Conservation (phyloP, 2,329 filamentous ascomycete genomes). For the Ambrosiella cleistominuta region DNA sequence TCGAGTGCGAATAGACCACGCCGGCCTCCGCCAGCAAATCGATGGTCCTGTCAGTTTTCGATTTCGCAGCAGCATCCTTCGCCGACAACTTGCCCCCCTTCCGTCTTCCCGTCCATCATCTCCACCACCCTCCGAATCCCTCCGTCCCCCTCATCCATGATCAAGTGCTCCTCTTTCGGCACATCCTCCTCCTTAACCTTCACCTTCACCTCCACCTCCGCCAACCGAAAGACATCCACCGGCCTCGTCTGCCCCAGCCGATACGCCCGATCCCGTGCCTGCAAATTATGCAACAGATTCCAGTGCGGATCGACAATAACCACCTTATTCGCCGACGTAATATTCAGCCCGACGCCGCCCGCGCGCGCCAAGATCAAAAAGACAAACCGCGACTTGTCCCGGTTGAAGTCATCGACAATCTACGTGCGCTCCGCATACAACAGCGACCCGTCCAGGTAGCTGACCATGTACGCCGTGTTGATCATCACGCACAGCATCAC, state of each 20-base stretch:
- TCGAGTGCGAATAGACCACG: constrained; percentile 91
- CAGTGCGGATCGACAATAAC: constrained; percentile 95
- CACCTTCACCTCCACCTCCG: constrained; percentile 68
- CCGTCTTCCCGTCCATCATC: neutral
- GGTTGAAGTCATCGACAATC: constrained; percentile 80
- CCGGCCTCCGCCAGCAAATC: constrained; percentile 78
- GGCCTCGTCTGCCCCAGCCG: constrained; percentile 84
- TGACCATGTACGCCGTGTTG: constrained; percentile 76
- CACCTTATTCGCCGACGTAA: constrained; percentile 94
- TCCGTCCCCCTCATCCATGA: constrained; percentile 41
- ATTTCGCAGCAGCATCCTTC: constrained; percentile 24
- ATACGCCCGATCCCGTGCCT: constrained; percentile 92
- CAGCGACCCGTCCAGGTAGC: constrained; percentile 76
- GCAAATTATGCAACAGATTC: constrained; percentile 89
- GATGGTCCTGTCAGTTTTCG: constrained; percentile 51
- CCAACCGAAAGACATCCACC: constrained; percentile 85
- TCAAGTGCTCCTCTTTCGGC: constrained; percentile 35
- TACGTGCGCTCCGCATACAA: constrained; percentile 66
- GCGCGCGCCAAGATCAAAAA: constrained; percentile 91
- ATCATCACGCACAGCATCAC: constrained; percentile 75
- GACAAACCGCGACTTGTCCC: constrained; percentile 71
- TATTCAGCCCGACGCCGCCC: constrained; percentile 86
- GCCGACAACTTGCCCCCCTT: neutral
- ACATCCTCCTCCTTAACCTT: constrained; percentile 41
- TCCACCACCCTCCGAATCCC: constrained; percentile 26